phyloP scores from a whole-genome alignment of 768 basidiomycete genomes.

The Suillus placidus region DNA sequence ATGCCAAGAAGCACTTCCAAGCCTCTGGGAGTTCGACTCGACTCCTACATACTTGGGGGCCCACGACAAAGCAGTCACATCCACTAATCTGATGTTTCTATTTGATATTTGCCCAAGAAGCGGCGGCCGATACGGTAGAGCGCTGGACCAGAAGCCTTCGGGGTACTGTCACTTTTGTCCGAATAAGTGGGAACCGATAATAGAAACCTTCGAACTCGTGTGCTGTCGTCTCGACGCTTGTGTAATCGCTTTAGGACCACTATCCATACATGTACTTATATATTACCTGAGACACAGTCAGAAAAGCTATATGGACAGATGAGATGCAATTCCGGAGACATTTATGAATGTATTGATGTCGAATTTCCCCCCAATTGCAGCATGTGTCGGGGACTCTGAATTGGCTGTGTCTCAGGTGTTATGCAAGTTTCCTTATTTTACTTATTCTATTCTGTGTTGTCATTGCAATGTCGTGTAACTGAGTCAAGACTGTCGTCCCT shows the following conservation, averaged over 20 bases:
- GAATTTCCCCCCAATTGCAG: too few relatives aligned
- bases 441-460: not conserved
- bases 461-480: not conserved
- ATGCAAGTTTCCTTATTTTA: not conserved
- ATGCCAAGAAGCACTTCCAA: not conserved
- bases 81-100: not conserved
- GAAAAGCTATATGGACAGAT: too few relatives aligned
- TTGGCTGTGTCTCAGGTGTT: too few relatives aligned
- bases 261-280: not conserved
- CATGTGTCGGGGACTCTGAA: too few relatives aligned
- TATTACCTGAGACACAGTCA: too few relatives aligned
- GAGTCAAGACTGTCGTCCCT: too few relatives aligned
- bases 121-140: not conserved
- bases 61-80: not conserved
- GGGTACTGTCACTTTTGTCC: not conserved
- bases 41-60: not conserved
- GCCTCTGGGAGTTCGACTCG: not conserved
- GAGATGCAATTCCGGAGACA: too few relatives aligned
- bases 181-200: not conserved
- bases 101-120: not conserved
- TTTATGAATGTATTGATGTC: too few relatives aligned
- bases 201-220: not conserved
- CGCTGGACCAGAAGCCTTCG: not conserved
- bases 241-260: not conserved
- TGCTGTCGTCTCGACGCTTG: not conserved